These are phyloP conservation scores for Pythium insidiosum DNA, from an alignment of 352 stramenopile genomes.

Conservation along the genomic window DNA sequence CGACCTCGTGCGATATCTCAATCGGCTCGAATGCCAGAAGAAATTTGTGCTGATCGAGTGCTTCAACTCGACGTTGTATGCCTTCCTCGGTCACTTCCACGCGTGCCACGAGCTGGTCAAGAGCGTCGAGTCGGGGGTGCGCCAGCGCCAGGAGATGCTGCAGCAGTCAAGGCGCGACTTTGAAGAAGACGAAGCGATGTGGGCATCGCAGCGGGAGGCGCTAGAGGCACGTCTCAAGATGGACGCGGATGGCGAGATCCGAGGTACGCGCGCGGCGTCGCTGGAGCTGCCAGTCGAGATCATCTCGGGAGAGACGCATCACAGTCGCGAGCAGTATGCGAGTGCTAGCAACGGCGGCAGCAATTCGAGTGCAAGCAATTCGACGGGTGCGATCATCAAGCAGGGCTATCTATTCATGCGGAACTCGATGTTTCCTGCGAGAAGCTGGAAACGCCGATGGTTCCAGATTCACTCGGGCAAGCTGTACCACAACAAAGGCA, in stretches of 20 bases:
- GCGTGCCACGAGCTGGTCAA: constrained; percentile 77
- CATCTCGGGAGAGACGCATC: constrained; percentile 58
- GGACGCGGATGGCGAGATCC: constrained; percentile 34
- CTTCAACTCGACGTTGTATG: constrained; percentile 79
- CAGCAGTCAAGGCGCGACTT: constrained; percentile 58
- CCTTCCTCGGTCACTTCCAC: constrained; percentile 74
- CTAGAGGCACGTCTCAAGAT: constrained; percentile 46
- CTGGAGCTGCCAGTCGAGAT: constrained; percentile 73
- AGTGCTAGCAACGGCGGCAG: too few relatives aligned
- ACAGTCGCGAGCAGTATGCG: constrained; percentile 29
- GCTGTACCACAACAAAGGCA: constrained; percentile 73
- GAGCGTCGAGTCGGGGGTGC: constrained; percentile 57
- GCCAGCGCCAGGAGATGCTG: constrained; percentile 61
- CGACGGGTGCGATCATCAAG: constrained; percentile 47
- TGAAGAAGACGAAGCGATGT: constrained; percentile 72
- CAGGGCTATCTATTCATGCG: constrained; percentile 85
- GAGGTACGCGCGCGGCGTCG: constrained; percentile 17
- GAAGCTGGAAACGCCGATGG: constrained; percentile 82
- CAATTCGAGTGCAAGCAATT: too few relatives aligned
- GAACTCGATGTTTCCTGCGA: constrained; percentile 71
- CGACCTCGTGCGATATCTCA: constrained; percentile 78
- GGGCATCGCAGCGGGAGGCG: constrained; percentile 48
- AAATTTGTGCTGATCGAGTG: constrained; percentile 80
- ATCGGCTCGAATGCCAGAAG: constrained; percentile 77
- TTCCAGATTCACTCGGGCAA: constrained; percentile 86